These are phyloP conservation scores for Hortiboletus flavorubellus DNA, from an alignment of 768 basidiomycete species.

Conservation along the genomic window DNA sequence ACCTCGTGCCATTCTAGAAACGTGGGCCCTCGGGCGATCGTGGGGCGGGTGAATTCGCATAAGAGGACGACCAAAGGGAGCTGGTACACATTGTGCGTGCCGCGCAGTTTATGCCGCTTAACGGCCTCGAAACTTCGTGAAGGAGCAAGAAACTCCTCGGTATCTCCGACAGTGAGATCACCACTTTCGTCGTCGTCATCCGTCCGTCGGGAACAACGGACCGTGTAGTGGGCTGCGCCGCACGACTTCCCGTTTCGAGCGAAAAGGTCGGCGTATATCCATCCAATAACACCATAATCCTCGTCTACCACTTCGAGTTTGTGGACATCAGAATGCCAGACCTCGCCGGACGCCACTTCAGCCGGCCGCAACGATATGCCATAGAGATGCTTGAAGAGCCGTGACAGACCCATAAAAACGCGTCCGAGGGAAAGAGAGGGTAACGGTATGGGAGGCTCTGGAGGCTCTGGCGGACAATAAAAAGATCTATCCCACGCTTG, in stretches of 20 bases:
- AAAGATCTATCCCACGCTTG: constrained; percentile 98
- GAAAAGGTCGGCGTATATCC: constrained; percentile 94
- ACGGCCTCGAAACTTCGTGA: constrained; percentile 63
- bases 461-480: constrained; percentile 79
- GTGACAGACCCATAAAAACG: constrained; percentile 87
- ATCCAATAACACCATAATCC: constrained; percentile 79
- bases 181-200: constrained; percentile 83
- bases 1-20: constrained; percentile 91
- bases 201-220: constrained; percentile 87
- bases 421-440: constrained; percentile 84
- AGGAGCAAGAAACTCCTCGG: constrained; percentile 40
- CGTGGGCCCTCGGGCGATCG: constrained; percentile 59
- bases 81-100: constrained; percentile 71
- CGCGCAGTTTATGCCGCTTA: constrained; percentile 56
- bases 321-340: constrained; percentile 85
- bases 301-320: constrained; percentile 95
- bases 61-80: constrained; percentile 89
- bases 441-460: constrained; percentile 69
- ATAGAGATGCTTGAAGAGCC: constrained; percentile 82
- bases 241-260: constrained; percentile 78
- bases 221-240: constrained; percentile 97
- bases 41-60: constrained; percentile 78
- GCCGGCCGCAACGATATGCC: constrained; percentile 80
- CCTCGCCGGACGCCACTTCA: constrained; percentile 68
- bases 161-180: constrained; percentile 48